Conservation (phyloP, 1,139 yeast species). For the Saccharomyces hybrid region DNA sequence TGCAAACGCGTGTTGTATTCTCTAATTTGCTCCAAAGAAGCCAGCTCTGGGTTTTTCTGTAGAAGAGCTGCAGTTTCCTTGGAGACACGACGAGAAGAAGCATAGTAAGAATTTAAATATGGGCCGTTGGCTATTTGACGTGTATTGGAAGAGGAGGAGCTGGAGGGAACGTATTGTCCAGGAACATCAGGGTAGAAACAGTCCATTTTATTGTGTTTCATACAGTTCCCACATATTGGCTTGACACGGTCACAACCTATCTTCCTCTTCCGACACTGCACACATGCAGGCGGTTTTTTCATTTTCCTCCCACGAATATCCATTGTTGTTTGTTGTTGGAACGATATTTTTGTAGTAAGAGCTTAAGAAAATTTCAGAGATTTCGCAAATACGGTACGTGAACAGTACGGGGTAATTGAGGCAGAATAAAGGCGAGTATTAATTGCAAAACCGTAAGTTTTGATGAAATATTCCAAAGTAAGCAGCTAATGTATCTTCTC, state of each 20-base stretch:
- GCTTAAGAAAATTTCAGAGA: neutral
- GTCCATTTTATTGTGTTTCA: slow-evolving; percentile 31
- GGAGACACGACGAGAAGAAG: slow-evolving; percentile 5
- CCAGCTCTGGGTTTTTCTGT: slow-evolving; percentile 20
- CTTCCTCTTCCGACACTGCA: slow-evolving; percentile 43
- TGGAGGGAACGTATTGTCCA: slow-evolving; percentile 13
- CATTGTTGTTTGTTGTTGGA: slow-evolving; percentile 5
- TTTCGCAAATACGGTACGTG: neutral
- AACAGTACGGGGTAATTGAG: neutral
- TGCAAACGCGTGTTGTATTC: slow-evolving; percentile 26
- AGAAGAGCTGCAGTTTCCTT: slow-evolving; percentile 9
- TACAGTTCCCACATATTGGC: slow-evolving; percentile 49
- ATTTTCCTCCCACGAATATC: slow-evolving; percentile 24
- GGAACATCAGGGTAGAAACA: slow-evolving; percentile 24
- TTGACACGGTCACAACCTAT: slow-evolving; percentile 53
- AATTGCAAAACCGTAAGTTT: neutral
- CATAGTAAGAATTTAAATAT: slow-evolving; percentile 4
- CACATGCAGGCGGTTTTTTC: slow-evolving; percentile 36
- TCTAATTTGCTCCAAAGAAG: slow-evolving; percentile 26
- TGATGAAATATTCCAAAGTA: neutral
- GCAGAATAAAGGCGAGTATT: neutral
- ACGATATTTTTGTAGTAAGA: neutral
- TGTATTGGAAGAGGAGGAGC: neutral
- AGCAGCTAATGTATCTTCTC: neutral
- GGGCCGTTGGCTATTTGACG: neutral